Conservation (phyloP, 345 rosid species). For the Tarenaya hassleriana region DNA sequence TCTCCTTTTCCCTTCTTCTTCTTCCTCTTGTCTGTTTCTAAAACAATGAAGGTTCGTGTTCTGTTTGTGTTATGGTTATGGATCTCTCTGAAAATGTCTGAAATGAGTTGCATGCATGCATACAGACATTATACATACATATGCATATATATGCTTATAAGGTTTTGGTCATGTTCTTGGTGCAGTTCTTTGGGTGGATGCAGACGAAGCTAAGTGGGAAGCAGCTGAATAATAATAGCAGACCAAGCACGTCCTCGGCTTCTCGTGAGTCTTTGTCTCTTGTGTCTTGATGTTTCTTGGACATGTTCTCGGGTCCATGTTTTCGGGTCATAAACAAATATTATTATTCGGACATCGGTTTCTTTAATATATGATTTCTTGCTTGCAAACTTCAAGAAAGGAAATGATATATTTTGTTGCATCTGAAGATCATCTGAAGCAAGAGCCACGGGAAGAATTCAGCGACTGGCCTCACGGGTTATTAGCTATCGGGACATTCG, state of each 20-base stretch:
- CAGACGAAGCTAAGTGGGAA: constrained; percentile 69
- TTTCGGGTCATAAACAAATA: neutral
- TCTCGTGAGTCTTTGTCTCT: constrained; percentile 45
- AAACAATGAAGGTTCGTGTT: constrained; percentile 29
- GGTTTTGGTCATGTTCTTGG: constrained; percentile 1
- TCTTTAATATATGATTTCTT: too few species aligned
- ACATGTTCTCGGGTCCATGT: neutral
- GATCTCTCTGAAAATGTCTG: neutral
- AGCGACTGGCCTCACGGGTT: constrained; percentile 91
- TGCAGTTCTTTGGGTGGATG: constrained; percentile 89
- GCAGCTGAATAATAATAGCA: constrained; percentile 42
- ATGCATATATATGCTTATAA: neutral
- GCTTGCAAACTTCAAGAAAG: neutral
- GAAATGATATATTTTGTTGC: too few species aligned
- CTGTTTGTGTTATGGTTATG: too few species aligned
- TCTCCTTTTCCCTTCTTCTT: neutral
- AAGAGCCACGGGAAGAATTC: constrained; percentile 75
- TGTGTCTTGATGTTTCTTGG: neutral
- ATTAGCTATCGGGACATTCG: constrained; percentile 92
- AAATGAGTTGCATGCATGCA: neutral
- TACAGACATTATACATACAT: too few species aligned
- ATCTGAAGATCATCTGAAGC: constrained; percentile 40
- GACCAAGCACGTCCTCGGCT: constrained; percentile 34
- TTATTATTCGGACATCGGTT: too few species aligned
- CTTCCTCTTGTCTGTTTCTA: neutral